Conservation (phyloP, 1,139 yeast genomes). For the Kluyveromyces sp. region DNA sequence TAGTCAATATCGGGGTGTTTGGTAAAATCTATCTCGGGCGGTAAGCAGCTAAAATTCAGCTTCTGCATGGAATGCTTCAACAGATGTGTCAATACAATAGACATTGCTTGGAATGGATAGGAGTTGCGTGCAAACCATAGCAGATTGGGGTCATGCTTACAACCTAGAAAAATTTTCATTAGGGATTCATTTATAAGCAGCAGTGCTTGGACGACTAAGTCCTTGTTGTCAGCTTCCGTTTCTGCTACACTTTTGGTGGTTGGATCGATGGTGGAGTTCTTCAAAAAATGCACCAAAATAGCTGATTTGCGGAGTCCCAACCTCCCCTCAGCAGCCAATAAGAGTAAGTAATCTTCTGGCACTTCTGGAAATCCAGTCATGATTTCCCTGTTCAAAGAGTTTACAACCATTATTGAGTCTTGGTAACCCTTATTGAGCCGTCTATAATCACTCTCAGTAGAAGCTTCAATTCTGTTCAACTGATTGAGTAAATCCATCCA, state of each 20-base stretch:
- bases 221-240: neutral
- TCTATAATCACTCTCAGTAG: constrained; percentile 2
- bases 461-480: constrained; percentile 1
- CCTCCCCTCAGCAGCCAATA: constrained; percentile 2
- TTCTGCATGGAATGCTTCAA: neutral
- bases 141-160: neutral
- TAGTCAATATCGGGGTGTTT: constrained; percentile 2
- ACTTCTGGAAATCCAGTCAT: neutral
- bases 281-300: constrained; percentile 2
- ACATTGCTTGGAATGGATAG: constrained; percentile 6
- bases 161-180: neutral
- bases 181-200: constrained; percentile 4
- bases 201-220: constrained; percentile 3
- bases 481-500: constrained; percentile 1
- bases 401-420: neutral
- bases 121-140: constrained; percentile 4
- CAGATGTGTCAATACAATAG: constrained; percentile 5
- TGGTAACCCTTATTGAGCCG: neutral
- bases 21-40: neutral
- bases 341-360: neutral
- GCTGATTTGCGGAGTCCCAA: constrained; percentile 5
- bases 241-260: neutral
- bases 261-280: neutral
- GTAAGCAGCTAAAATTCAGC: neutral
- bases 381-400: constrained; percentile 3